Percentiles rank a stretch among this genome's conserved stretches.
Evolutionary conservation across 306 rosid species (phyloP).

Genomic region (Coriaria nepalensis): DNA sequence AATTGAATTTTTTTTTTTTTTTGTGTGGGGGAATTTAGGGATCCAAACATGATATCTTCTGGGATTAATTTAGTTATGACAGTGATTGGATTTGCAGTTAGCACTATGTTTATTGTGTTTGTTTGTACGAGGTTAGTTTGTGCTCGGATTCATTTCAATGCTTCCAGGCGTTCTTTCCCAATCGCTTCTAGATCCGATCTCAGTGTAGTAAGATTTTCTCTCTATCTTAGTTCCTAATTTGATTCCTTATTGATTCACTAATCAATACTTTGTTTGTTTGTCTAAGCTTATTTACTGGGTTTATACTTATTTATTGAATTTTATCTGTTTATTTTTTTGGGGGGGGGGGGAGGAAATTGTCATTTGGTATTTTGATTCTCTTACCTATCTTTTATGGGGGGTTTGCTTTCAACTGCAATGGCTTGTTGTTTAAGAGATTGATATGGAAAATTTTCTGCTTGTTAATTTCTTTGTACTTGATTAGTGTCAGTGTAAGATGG

Average conservation of each 20-base stretch:
- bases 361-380: too few species aligned
- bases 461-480: too few species aligned
- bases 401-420: too few species aligned
- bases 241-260: not conserved
- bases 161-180: constrained; percentile 62
- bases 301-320: too few species aligned
- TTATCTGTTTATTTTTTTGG: too few species aligned
- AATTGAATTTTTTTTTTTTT: constrained; percentile 10
- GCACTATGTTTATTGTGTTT: constrained; percentile 85
- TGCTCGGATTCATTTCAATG: constrained; percentile 76
- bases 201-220: constrained; percentile 29
- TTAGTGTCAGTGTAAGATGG: too few species aligned
- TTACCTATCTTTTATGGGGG: too few species aligned
- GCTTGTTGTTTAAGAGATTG: too few species aligned
- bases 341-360: too few species aligned
- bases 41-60: constrained; percentile 49
- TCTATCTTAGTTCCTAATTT: not conserved
- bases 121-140: constrained; percentile 82
- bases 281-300: not conserved
- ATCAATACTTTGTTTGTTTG: not conserved
- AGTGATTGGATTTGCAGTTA: constrained; percentile 86
- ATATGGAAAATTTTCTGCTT: too few species aligned
- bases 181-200: constrained; percentile 76
- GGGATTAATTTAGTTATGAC: constrained; percentile 91
- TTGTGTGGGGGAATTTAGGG: not conserved